These are phyloP conservation scores for Phlyctochytrium bullatum DNA, from an alignment of 192 early-diverging fungal genomes.

Conservation along the genomic window DNA sequence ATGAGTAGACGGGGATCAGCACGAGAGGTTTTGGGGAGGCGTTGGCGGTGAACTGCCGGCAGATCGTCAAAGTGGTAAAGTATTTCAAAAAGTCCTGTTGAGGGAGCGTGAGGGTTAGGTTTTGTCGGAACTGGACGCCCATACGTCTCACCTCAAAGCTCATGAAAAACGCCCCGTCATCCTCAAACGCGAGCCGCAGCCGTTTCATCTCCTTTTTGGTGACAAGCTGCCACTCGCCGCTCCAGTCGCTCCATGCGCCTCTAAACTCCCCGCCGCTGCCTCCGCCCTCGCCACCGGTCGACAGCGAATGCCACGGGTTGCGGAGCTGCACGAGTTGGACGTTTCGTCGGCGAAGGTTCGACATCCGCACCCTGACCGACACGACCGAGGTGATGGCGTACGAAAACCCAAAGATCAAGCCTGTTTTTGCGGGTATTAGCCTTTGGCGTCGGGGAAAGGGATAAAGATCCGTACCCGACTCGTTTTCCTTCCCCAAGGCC, in stretches of 20 bases:
- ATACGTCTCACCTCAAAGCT: constrained; percentile 35
- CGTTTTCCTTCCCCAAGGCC: background rate
- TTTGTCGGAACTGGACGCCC: constrained; percentile 5
- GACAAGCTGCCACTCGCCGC: constrained; percentile 37
- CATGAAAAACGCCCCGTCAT: constrained; percentile 51
- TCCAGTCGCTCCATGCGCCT: constrained; percentile 40
- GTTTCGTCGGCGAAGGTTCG: constrained; percentile 21
- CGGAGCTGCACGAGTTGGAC: constrained; percentile 35
- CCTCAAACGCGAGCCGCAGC: constrained; percentile 23
- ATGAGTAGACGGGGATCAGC: constrained; percentile 23
- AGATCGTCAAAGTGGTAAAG: constrained; percentile 40
- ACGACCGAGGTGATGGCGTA: constrained; percentile 40
- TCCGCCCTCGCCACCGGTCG: constrained; percentile 7
- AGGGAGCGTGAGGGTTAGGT: constrained; percentile 8
- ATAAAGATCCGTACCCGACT: background rate
- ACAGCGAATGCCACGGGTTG: constrained; percentile 34
- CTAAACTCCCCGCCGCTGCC: constrained; percentile 20
- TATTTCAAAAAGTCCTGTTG: constrained; percentile 39
- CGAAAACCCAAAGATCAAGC: constrained; percentile 29
- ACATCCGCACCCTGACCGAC: constrained; percentile 24
- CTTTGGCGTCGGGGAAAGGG: no score
- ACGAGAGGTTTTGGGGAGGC: background rate
- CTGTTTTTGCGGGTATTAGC: background rate
- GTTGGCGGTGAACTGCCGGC: constrained; percentile 34
- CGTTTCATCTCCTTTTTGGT: constrained; percentile 30